Conservation (phyloP, 305 asterid species). For the Andrographis paniculata region DNA sequence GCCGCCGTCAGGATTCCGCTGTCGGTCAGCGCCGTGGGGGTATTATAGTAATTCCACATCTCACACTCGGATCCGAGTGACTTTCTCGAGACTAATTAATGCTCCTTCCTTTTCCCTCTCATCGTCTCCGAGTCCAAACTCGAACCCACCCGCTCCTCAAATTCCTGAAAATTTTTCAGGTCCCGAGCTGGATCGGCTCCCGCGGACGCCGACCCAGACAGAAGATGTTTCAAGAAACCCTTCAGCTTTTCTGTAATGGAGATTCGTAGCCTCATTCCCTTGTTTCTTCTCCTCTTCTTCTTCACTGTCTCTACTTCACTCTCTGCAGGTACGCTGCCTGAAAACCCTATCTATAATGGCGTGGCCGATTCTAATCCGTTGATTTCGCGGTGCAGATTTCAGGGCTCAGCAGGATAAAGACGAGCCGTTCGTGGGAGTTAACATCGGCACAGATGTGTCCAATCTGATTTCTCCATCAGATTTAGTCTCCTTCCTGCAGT, state of each 20-base stretch:
- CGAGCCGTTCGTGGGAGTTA: slow-evolving; percentile 86
- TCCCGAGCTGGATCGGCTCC: slow-evolving; percentile 18
- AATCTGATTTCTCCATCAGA: slow-evolving; percentile 54
- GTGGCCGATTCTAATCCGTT: background rate
- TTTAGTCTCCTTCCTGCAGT: slow-evolving; percentile 60
- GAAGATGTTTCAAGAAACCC: slow-evolving; percentile 57
- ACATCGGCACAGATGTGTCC: slow-evolving; percentile 87
- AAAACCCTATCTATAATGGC: slow-evolving; percentile 7
- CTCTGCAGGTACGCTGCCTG: slow-evolving; percentile 33
- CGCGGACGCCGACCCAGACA: slow-evolving; percentile 17
- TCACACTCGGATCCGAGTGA: too few species aligned
- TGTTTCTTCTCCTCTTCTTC: slow-evolving; percentile 26
- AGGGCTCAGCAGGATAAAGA: slow-evolving; percentile 47
- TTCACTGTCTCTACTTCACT: slow-evolving; percentile 16
- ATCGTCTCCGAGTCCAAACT: too few species aligned
- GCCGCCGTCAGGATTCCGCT: too few species aligned
- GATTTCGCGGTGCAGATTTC: too few species aligned
- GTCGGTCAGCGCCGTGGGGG: too few species aligned
- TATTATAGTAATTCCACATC: too few species aligned
- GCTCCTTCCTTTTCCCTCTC: too few species aligned
- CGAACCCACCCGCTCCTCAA: slow-evolving; percentile 10
- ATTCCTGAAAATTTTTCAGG: slow-evolving; percentile 17
- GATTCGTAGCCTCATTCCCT: slow-evolving; percentile 23
- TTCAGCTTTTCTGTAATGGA: slow-evolving; percentile 48
- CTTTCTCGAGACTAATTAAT: too few species aligned